phyloP scores from a whole-genome alignment of 2,329 filamentous ascomycete genomes.

The Thelonectria rubi region DNA sequence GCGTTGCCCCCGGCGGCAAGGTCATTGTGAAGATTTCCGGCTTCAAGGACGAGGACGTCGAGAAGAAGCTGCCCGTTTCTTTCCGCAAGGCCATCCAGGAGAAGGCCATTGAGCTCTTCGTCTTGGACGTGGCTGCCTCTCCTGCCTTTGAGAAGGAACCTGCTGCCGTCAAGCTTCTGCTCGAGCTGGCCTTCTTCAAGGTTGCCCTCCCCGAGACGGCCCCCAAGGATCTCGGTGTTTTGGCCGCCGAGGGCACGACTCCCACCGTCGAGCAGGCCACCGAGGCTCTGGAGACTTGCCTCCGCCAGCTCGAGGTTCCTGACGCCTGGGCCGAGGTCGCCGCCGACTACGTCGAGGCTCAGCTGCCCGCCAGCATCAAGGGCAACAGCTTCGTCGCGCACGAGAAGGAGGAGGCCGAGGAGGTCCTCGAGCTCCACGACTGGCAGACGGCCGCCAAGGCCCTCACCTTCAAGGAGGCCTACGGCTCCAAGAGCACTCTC shows the following conservation, averaged over 20 bases:
- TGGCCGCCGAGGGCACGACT: slow-evolving; percentile 63
- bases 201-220: slow-evolving; percentile 75
- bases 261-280: slow-evolving; percentile 63
- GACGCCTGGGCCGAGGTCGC: slow-evolving; percentile 78
- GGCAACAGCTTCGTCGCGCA: slow-evolving; percentile 85
- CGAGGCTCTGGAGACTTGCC: slow-evolving; percentile 72
- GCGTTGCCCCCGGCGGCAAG: slow-evolving; percentile 74
- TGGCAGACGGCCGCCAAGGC: slow-evolving; percentile 90
- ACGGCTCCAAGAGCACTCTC: slow-evolving; percentile 75
- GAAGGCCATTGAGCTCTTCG: slow-evolving; percentile 75
- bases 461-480: slow-evolving; percentile 94
- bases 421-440: slow-evolving; percentile 70
- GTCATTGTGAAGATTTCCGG: slow-evolving; percentile 80
- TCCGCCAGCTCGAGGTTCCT: slow-evolving; percentile 79
- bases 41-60: slow-evolving; percentile 86
- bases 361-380: slow-evolving; percentile 71
- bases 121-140: slow-evolving; percentile 77
- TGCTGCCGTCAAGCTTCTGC: slow-evolving; percentile 71
- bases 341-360: slow-evolving; percentile 61
- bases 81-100: slow-evolving; percentile 77
- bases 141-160: slow-evolving; percentile 73
- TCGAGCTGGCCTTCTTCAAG: slow-evolving; percentile 85
- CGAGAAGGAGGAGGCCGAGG: slow-evolving; percentile 78
- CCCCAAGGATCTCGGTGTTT: slow-evolving; percentile 70
- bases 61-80: slow-evolving; percentile 80